A percentile compares a stretch with the other conserved stretches of the same genome.
phyloP scores from a whole-genome alignment of 176 grass and related monocot species.

The Otatea glauca region DNA sequence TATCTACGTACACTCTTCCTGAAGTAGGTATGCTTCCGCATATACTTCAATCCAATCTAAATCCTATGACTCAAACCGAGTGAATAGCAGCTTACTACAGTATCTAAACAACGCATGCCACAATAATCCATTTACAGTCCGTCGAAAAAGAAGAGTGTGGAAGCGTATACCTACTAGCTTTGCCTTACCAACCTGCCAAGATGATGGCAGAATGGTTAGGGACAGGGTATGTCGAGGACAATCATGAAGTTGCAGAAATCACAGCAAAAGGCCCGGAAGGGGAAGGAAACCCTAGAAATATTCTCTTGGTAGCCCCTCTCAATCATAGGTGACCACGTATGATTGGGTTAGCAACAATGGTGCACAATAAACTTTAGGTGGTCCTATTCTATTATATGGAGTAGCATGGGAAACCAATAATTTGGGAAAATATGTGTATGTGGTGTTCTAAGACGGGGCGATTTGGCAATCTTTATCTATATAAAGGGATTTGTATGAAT shows the following conservation, averaged over 20 bases:
- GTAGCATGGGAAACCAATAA: background rate
- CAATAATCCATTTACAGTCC: background rate
- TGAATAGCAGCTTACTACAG: background rate
- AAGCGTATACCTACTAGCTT: background rate
- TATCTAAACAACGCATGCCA: background rate
- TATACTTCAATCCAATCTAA: no score
- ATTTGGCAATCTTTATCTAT: background rate
- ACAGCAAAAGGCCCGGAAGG: conserved; percentile 48
- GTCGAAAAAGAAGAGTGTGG: background rate
- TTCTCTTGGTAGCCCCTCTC: conserved; percentile 84
- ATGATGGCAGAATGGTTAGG: conserved; percentile 51
- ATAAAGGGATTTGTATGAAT: conserved; percentile 23
- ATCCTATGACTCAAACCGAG: background rate
- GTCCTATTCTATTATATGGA: conserved; percentile 29
- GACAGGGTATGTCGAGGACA: conserved; percentile 42
- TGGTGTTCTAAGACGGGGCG: background rate
- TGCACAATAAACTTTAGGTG: conserved; percentile 52
- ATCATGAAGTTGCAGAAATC: conserved; percentile 62
- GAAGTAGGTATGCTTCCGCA: no score
- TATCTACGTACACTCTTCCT: no score
- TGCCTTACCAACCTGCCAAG: conserved; percentile 44
- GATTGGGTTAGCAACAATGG: conserved; percentile 75
- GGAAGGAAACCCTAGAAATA: conserved; percentile 83
- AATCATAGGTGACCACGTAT: conserved; percentile 70
- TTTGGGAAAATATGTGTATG: background rate